A percentile compares a stretch with the other conserved stretches of the same genome.
Conservation (phyloP, 106 monocot species). For the Apostasia ramifera region DNA sequence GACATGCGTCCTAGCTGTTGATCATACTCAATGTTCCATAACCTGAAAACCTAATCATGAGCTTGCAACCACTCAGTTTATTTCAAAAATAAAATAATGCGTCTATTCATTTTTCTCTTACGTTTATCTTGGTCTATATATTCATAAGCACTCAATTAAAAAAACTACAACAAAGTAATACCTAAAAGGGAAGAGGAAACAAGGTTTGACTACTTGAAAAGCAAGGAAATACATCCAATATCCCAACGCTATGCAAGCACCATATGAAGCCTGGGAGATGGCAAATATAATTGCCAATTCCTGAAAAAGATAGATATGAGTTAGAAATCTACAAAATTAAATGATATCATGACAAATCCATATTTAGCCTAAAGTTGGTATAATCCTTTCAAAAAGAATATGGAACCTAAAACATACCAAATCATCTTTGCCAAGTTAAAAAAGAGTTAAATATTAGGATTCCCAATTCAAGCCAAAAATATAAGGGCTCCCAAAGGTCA, state of each 20-base stretch:
- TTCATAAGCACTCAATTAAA: background rate
- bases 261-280: constrained; percentile 79
- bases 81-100: background rate
- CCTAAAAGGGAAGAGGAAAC: constrained; percentile 68
- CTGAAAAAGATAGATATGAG: constrained; percentile 29
- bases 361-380: too few species aligned
- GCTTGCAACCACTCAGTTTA: background rate
- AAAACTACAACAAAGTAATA: background rate
- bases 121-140: background rate
- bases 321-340: background rate
- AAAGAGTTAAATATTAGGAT: too few species aligned
- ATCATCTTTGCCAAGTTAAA: too few species aligned
- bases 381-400: too few species aligned
- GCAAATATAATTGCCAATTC: constrained; percentile 75
- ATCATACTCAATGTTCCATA: constrained; percentile 39
- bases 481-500: too few species aligned
- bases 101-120: background rate
- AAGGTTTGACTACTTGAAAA: constrained; percentile 20
- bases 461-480: too few species aligned
- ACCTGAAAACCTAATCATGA: constrained; percentile 32
- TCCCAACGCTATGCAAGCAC: constrained; percentile 58
- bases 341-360: too few species aligned
- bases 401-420: too few species aligned
- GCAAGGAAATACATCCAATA: constrained; percentile 84
- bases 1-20: constrained; percentile 53